Evolutionary conservation across 768 basidiomycete genomes (phyloP).

Genomic region (Cystofilobasidium bisporidii): DNA sequence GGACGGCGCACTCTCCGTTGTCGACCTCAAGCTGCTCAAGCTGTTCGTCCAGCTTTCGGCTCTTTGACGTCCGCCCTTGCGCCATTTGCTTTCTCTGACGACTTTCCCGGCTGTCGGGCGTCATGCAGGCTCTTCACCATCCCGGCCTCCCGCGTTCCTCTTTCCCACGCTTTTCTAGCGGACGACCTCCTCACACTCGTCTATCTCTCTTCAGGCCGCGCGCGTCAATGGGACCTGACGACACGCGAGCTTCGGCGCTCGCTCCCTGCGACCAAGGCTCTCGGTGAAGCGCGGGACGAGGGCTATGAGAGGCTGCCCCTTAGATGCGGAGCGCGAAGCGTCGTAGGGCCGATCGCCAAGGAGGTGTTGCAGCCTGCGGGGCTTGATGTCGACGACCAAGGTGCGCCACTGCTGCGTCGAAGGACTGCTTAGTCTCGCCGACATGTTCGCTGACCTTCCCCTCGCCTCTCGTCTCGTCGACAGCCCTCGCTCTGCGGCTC

Average conservation of each 20-base stretch:
- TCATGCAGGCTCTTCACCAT: constrained; percentile 61
- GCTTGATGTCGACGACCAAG: not conserved
- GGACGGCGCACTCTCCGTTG: constrained; percentile 75
- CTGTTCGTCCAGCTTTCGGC: constrained; percentile 50
- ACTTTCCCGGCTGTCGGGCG: not conserved
- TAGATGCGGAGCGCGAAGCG: too few species aligned
- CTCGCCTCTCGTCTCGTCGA: not conserved
- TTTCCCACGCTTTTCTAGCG: constrained; percentile 55
- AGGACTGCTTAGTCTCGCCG: not conserved
- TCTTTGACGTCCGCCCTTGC: too few species aligned
- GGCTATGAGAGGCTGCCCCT: constrained; percentile 67
- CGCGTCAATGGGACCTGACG: constrained; percentile 76
- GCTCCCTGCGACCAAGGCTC: constrained; percentile 61
- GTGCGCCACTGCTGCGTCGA: not conserved
- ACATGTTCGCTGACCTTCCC: not conserved
- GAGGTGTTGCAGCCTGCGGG: constrained; percentile 54
- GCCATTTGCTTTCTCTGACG: too few species aligned
- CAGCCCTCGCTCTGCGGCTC: constrained; percentile 10
- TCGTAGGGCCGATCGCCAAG: too few species aligned
- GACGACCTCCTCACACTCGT: constrained; percentile 62
- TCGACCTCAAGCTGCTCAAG: constrained; percentile 60
- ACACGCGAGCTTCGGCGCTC: constrained; percentile 78
- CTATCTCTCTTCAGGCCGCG: constrained; percentile 65
- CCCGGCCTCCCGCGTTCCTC: constrained; percentile 65
- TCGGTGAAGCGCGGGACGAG: constrained; percentile 56